Conservation (phyloP, 495 filamentous ascomycete species). For the Venustampulla echinocandica region DNA sequence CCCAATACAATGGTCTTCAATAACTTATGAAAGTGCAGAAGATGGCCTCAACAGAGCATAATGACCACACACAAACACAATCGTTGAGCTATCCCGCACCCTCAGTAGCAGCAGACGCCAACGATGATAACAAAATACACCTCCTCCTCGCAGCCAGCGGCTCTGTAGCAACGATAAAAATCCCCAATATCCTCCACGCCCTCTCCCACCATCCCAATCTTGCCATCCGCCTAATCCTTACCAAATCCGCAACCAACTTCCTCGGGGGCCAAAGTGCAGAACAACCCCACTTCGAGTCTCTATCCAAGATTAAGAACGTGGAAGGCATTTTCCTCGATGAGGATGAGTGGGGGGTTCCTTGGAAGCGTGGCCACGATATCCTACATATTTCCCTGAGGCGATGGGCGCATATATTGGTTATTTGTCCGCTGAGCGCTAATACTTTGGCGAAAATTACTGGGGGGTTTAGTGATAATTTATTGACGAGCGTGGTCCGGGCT, state of each 20-base stretch:
- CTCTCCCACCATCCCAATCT: slow-evolving; percentile 48
- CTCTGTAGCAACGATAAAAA: slow-evolving; percentile 81
- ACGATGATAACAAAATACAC: slow-evolving; percentile 58
- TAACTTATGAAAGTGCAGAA: no score
- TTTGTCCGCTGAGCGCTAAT: slow-evolving; percentile 75
- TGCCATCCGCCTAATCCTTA: slow-evolving; percentile 72
- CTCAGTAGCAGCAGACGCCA: slow-evolving; percentile 18
- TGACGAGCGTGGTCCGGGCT: slow-evolving; percentile 68
- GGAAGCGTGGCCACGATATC: slow-evolving; percentile 58
- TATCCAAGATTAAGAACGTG: slow-evolving; percentile 47
- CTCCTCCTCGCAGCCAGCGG: slow-evolving; percentile 72
- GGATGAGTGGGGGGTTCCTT: slow-evolving; percentile 73
- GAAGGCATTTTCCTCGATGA: slow-evolving; percentile 67
- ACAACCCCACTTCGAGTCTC: slow-evolving; percentile 51
- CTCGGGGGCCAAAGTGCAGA: slow-evolving; percentile 58
- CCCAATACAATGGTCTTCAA: no score
- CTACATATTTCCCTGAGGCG: slow-evolving; percentile 78
- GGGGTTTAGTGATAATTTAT: slow-evolving; percentile 59
- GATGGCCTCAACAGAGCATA: no score
- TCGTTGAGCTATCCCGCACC: neutral
- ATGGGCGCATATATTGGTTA: slow-evolving; percentile 73
- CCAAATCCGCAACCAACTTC: slow-evolving; percentile 60
- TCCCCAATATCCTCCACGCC: slow-evolving; percentile 58
- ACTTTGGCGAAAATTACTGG: slow-evolving; percentile 66
- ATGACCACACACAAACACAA: neutral